phyloP scores from a whole-genome alignment of 2,329 filamentous ascomycete species.

The Fusarium palustre region DNA sequence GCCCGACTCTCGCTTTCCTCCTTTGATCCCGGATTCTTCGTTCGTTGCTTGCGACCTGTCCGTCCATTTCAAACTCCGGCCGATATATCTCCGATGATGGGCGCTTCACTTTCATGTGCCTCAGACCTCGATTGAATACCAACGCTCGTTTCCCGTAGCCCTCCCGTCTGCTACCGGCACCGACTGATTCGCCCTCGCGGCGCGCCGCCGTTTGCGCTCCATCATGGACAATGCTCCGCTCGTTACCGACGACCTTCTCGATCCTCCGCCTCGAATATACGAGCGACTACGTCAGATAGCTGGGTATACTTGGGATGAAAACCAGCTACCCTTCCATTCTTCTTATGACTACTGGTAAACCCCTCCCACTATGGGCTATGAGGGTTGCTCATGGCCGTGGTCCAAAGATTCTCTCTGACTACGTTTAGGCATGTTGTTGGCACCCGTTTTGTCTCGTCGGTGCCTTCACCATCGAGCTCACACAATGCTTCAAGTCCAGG shows the following conservation, averaged over 20 bases:
- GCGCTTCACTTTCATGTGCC: constrained; percentile 47
- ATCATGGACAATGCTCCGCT: constrained; percentile 65
- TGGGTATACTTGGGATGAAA: constrained; percentile 82
- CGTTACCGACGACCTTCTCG: constrained; percentile 66
- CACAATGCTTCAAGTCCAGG: constrained; percentile 60
- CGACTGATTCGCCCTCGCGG: constrained; percentile 38
- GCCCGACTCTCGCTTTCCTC: constrained; percentile 18
- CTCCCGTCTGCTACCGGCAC: constrained; percentile 33
- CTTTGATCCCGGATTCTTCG: constrained; percentile 1
- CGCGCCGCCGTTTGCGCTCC: constrained; percentile 46
- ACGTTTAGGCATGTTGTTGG: constrained; percentile 72
- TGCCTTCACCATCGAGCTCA: constrained; percentile 60
- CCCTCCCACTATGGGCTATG: background rate
- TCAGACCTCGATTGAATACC: constrained; percentile 46
- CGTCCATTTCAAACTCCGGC: constrained; percentile 25
- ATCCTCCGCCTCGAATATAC: constrained; percentile 75
- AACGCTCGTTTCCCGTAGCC: constrained; percentile 43
- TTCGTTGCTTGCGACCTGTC: constrained; percentile 12
- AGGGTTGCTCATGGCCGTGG: background rate
- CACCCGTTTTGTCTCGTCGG: constrained; percentile 67
- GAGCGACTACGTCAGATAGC: constrained; percentile 79
- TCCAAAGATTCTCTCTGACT: constrained; percentile 22
- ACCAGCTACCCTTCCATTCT: constrained; percentile 66
- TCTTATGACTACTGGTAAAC: constrained; percentile 88
- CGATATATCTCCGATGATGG: constrained; percentile 50